Conservation (phyloP, 1,284 basidiomycete species). For the Somion occarium region DNA sequence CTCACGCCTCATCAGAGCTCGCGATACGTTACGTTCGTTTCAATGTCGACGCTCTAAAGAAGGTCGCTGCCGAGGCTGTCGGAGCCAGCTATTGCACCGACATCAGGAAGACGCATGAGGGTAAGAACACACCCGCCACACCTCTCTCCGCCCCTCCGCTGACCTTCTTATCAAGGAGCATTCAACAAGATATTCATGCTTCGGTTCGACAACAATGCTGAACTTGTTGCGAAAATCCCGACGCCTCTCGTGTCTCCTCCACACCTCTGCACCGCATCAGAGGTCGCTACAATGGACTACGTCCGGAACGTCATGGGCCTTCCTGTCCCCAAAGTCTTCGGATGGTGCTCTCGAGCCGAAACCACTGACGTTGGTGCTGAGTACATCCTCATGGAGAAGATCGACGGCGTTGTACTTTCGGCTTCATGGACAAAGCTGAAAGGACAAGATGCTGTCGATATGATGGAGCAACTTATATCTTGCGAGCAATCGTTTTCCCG, state of each 20-base stretch:
- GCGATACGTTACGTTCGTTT: neutral
- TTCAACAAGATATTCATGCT: conserved; percentile 29
- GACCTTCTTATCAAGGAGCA: conserved; percentile 3
- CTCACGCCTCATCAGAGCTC: neutral
- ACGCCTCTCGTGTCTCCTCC: conserved; percentile 26
- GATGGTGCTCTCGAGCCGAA: conserved; percentile 23
- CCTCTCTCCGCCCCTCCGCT: neutral
- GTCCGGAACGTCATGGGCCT: conserved; percentile 24
- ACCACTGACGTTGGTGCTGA: conserved; percentile 29
- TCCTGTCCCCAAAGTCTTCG: conserved; percentile 30
- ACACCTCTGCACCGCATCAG: conserved; percentile 31
- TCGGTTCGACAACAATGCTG: conserved; percentile 25
- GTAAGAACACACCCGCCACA: neutral
- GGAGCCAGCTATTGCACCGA: neutral
- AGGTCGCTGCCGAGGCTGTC: neutral
- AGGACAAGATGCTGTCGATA: neutral
- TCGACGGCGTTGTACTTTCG: conserved; percentile 23
- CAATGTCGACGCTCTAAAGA: neutral
- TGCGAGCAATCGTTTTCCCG: conserved; percentile 17
- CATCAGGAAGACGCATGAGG: neutral
- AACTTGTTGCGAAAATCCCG: conserved; percentile 30
- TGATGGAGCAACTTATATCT: conserved; percentile 1
- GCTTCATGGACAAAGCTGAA: conserved; percentile 15
- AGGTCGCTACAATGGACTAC: conserved; percentile 36
- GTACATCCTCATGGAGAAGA: conserved; percentile 36